Evolutionary conservation across 805 yeast species (phyloP).

Genomic region (Cyberlindnera americana): DNA sequence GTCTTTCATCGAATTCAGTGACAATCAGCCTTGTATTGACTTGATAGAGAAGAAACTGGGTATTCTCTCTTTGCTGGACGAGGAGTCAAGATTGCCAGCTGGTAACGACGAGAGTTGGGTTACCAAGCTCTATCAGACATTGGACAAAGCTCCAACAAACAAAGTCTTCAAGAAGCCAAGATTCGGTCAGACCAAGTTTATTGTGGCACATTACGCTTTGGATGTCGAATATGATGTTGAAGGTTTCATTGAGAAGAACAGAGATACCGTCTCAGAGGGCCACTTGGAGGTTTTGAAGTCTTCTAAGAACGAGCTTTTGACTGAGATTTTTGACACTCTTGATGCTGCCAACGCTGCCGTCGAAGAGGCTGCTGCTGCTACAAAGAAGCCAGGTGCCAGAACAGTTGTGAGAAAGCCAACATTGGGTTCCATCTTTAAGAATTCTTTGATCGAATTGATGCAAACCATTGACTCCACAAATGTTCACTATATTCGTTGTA

Average conservation of each 20-base stretch:
- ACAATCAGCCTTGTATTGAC: constrained; percentile 94
- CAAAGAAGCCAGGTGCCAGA: constrained; percentile 37
- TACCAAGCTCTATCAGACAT: constrained; percentile 80
- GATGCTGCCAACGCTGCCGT: constrained; percentile 44
- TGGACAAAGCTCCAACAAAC: constrained; percentile 73
- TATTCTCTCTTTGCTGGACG: constrained; percentile 83
- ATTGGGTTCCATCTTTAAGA: constrained; percentile 89
- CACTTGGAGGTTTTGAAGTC: constrained; percentile 79
- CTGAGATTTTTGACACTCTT: constrained; percentile 59
- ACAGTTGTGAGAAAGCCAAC: constrained; percentile 77
- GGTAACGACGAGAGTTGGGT: constrained; percentile 93
- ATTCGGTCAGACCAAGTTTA: constrained; percentile 86
- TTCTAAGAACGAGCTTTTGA: constrained; percentile 63
- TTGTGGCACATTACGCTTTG: constrained; percentile 90
- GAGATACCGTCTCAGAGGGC: constrained; percentile 97
- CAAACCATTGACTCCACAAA: constrained; percentile 88
- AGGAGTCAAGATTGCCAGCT: constrained; percentile 91
- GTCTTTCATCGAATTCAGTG: constrained; percentile 94
- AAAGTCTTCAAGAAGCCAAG: constrained; percentile 88
- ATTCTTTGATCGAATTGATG: constrained; percentile 90
- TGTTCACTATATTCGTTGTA: constrained; percentile 95
- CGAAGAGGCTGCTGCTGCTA: constrained; percentile 30
- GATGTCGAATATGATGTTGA: constrained; percentile 90
- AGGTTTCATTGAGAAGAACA: constrained; percentile 93
- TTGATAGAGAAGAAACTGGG: constrained; percentile 89